phyloP scores from a whole-genome alignment of 441 rosid genomes.

The Kokia cookei region DNA sequence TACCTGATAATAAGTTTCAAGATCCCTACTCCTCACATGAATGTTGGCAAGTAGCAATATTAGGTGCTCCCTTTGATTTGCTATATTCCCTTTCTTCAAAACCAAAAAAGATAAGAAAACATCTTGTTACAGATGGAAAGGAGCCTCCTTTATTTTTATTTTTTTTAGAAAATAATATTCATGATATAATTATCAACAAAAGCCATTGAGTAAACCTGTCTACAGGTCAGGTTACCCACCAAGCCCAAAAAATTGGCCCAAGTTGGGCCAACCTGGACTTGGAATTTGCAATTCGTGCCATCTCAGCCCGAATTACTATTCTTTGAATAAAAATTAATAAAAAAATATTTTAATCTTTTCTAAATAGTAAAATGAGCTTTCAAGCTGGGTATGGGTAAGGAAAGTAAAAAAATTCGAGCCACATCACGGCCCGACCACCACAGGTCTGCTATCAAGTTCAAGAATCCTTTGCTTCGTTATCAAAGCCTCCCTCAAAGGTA shows the following conservation, averaged over 20 bases:
- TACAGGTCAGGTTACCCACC: neutral
- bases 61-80: conserved; percentile 97
- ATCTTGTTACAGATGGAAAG: neutral
- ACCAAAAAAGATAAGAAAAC: conserved; percentile 11
- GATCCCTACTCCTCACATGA: conserved; percentile 48
- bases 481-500: neutral
- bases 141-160: neutral
- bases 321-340: neutral
- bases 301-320: neutral
- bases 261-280: neutral
- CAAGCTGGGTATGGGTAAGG: neutral
- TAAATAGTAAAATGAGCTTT: neutral
- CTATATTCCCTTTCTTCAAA: conserved; percentile 93
- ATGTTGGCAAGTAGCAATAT: conserved; percentile 87
- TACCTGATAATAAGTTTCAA: conserved; percentile 50
- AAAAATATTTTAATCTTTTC: neutral
- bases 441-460: neutral
- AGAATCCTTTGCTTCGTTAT: neutral
- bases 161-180: neutral
- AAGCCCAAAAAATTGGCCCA: neutral
- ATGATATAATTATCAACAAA: neutral
- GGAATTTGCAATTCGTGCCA: neutral
- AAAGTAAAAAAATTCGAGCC: neutral
- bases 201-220: neutral
- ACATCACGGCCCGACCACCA: neutral